Evolutionary conservation across 306 rosid genomes (phyloP).

Genomic region (Purshia tridentata): DNA sequence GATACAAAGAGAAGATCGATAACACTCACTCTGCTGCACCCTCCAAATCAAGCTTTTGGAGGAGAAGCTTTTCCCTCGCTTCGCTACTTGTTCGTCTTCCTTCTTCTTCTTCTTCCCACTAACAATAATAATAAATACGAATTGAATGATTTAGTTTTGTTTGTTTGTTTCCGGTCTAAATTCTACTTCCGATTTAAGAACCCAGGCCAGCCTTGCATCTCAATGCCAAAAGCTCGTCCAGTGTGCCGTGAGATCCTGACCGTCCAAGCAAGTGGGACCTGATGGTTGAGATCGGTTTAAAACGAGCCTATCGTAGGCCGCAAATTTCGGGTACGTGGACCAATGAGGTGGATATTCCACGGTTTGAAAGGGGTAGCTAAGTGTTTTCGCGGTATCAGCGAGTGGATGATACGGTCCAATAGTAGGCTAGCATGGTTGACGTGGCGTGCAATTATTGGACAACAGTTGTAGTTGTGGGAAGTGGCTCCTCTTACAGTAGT

Average conservation of each 20-base stretch:
- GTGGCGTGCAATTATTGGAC: not conserved
- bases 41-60: conserved; percentile 25
- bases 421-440: not conserved
- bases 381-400: not conserved
- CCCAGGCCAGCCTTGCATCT: no score
- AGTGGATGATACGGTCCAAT: not conserved
- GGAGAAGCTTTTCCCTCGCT: conserved; percentile 18
- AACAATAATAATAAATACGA: not conserved
- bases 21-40: conserved; percentile 4
- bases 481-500: not conserved
- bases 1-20: conserved; percentile 27
- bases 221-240: not conserved
- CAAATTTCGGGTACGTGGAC: not conserved
- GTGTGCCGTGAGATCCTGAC: not conserved
- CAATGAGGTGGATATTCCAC: not conserved
- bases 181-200: not conserved
- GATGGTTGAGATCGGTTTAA: not conserved
- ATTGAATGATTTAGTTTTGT: not conserved
- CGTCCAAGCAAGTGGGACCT: not conserved
- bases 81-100: conserved; percentile 11
- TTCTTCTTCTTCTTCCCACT: not conserved
- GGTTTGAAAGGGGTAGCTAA: not conserved
- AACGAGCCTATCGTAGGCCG: conserved; percentile 1
- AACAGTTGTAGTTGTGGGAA: not conserved
- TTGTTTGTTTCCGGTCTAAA: not conserved